Conservation (phyloP, 495 filamentous ascomycete genomes). For the Trichocladium uniseriatum region DNA sequence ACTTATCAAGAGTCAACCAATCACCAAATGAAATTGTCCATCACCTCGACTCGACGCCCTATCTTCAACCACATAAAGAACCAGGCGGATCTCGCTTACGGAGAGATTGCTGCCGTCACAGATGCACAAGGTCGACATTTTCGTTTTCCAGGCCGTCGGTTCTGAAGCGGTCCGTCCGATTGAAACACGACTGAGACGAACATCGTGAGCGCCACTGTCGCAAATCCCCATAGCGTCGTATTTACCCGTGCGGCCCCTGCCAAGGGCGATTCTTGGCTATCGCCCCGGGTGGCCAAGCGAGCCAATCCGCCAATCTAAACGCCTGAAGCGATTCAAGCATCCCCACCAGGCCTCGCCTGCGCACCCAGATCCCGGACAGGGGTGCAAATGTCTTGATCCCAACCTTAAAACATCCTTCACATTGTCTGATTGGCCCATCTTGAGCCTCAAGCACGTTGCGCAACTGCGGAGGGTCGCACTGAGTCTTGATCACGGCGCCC, state of each 20-base stretch:
- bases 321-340: too few species aligned
- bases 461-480: not conserved
- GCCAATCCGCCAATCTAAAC: too few species aligned
- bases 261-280: constrained; percentile 14
- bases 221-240: constrained; percentile 12
- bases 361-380: constrained; percentile 23
- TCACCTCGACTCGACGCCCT: too few species aligned
- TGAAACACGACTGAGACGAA: constrained; percentile 30
- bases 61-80: too few species aligned
- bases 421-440: constrained; percentile 19
- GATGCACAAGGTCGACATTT: not conserved
- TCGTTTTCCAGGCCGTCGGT: constrained; percentile 8
- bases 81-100: too few species aligned
- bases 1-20: too few species aligned
- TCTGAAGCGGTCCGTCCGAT: constrained; percentile 21
- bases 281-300: constrained; percentile 17
- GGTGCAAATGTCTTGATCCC: constrained; percentile 22
- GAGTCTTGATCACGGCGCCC: not conserved
- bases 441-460: constrained; percentile 16
- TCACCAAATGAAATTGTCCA: too few species aligned
- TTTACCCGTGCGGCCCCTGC: constrained; percentile 10
- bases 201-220: constrained; percentile 23
- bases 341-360: not conserved
- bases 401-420: constrained; percentile 27
- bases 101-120: constrained; percentile 17